Evolutionary conservation across 345 rosid species (phyloP).

Genomic region (Lenwebbia sp.): DNA sequence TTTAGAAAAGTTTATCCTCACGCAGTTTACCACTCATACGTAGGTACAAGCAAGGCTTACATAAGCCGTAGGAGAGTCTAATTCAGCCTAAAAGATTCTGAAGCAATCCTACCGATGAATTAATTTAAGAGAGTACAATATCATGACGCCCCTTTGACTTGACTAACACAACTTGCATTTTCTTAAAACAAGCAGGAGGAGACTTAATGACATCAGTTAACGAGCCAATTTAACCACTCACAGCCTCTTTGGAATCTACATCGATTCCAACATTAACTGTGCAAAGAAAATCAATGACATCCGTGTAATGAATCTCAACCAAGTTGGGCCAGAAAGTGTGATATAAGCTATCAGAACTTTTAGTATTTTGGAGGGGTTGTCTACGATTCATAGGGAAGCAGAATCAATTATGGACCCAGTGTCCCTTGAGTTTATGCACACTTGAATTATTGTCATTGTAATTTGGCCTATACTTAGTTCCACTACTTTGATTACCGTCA

Average conservation of each 20-base stretch:
- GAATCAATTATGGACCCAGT: background rate
- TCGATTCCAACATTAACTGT: background rate
- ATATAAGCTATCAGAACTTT: background rate
- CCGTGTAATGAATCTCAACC: background rate
- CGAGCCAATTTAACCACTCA: background rate
- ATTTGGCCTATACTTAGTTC: background rate
- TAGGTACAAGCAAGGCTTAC: background rate
- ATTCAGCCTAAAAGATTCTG: background rate
- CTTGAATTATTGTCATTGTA: background rate
- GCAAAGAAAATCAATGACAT: background rate
- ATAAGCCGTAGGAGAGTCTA: background rate
- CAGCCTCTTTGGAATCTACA: background rate
- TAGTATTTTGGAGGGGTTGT: background rate
- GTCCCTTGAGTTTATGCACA: background rate
- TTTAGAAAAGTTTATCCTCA: background rate
- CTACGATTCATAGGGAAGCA: background rate
- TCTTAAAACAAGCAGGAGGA: background rate
- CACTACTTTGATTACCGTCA: background rate
- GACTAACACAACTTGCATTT: background rate
- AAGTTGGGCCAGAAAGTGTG: background rate
- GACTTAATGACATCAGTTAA: background rate
- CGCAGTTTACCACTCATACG: background rate
- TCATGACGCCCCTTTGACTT: background rate
- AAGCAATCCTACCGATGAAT: background rate
- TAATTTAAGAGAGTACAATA: background rate